These are phyloP conservation scores for Cynara cardunculus DNA, from an alignment of 129 eudicot species.

Conservation along the genomic window DNA sequence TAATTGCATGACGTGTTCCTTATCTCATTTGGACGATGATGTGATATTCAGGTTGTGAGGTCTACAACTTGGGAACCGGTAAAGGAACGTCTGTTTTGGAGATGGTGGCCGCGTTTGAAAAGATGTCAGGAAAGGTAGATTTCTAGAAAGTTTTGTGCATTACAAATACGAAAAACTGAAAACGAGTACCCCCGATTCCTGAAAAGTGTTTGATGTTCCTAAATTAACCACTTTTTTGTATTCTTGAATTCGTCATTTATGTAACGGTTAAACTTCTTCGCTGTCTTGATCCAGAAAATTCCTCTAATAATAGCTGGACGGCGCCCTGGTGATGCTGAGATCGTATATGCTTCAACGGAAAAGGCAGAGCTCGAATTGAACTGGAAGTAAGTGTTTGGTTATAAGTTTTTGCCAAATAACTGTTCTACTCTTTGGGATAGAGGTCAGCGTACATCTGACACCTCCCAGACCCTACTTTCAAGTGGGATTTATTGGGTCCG, in stretches of 20 bases:
- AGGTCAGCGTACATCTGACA: no score
- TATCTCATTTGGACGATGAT: not conserved
- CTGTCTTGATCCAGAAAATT: conserved; percentile 52
- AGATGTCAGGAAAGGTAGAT: conserved; percentile 86
- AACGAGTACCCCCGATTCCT: no score
- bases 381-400: conserved; percentile 76
- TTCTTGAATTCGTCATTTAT: not conserved
- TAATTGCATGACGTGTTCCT: not conserved
- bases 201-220: not conserved
- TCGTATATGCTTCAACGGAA: conserved; percentile 73
- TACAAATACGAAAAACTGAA: no score
- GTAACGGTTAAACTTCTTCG: not conserved
- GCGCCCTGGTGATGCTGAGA: conserved; percentile 95
- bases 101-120: conserved; percentile 95
- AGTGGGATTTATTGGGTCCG: not conserved
- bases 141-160: not conserved
- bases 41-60: conserved; percentile 65
- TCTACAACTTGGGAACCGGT: conserved; percentile 89
- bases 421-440: not conserved
- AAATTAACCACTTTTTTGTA: not conserved
- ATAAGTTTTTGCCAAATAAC: no score
- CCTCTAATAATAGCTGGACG: conserved; percentile 68
- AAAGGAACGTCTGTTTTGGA: conserved; percentile 90
- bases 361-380: conserved; percentile 82
- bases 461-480: not conserved